Conservation (phyloP, 2,329 filamentous ascomycete genomes). For the Nothophoma quercina region DNA sequence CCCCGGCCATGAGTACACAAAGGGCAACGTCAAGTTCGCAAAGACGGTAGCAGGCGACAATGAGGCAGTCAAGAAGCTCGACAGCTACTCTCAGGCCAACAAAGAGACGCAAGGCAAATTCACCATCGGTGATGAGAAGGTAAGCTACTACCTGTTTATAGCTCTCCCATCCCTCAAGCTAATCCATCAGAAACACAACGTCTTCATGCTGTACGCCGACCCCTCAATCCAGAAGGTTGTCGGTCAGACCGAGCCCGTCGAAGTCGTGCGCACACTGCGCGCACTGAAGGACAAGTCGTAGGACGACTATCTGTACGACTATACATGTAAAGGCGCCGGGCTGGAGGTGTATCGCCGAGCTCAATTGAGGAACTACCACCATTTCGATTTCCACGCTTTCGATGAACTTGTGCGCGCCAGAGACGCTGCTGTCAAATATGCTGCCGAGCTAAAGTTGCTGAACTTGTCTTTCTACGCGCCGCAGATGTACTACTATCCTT, state of each 20-base stretch:
- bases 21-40: conserved; percentile 89
- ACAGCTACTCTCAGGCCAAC: conserved; percentile 79
- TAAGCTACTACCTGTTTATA: too few relatives aligned
- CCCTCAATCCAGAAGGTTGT: conserved; percentile 84
- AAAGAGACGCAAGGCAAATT: conserved; percentile 93
- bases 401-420: not conserved
- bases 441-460: not conserved
- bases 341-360: not conserved
- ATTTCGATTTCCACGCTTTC: not conserved
- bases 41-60: conserved; percentile 74
- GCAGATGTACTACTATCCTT: not conserved
- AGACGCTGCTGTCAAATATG: not conserved
- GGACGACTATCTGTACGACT: conserved; percentile 10
- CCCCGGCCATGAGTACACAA: conserved; percentile 98
- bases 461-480: not conserved
- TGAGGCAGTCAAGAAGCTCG: conserved; percentile 75
- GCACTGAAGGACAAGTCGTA: conserved; percentile 80
- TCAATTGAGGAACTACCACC: not conserved
- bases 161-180: too few relatives aligned
- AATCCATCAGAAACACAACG: conserved; percentile 77
- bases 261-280: conserved; percentile 84
- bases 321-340: not conserved
- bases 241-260: conserved; percentile 78
- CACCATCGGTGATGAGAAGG: conserved; percentile 97
- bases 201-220: conserved; percentile 94